Percentiles rank a stretch among this genome's conserved stretches.
Conservation (phyloP, 2,329 filamentous ascomycete genomes). For the Leptodontidium sp. region DNA sequence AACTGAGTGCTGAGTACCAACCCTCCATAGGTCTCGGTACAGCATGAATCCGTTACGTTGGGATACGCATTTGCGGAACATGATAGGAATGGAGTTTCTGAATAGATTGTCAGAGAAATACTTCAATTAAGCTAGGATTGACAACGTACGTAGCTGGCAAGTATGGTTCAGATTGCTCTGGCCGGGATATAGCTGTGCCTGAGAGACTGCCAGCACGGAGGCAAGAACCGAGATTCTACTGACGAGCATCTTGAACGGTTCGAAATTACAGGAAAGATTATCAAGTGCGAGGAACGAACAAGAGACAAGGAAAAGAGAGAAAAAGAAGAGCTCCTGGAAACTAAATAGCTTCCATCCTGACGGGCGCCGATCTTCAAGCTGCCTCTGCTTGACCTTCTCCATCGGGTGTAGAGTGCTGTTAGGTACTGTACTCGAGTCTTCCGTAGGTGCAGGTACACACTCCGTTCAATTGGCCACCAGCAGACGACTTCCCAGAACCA, state of each 20-base stretch:
- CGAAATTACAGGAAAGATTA: background rate
- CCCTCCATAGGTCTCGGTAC: conserved; percentile 70
- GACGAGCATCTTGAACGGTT: conserved; percentile 23
- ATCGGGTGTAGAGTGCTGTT: background rate
- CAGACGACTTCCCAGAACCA: conserved; percentile 10
- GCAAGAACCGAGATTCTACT: conserved; percentile 16
- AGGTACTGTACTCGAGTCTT: background rate
- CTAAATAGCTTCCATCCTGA: conserved; percentile 21
- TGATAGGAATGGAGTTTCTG: conserved; percentile 51
- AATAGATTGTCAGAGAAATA: conserved; percentile 13
- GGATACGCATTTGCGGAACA: conserved; percentile 57
- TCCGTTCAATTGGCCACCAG: conserved; percentile 15
- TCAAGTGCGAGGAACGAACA: background rate
- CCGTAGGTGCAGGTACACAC: conserved; percentile 11
- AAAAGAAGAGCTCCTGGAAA: conserved; percentile 14
- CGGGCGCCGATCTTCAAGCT: background rate
- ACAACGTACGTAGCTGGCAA: conserved; percentile 38
- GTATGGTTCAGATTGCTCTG: conserved; percentile 43
- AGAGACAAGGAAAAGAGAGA: background rate
- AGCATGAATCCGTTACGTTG: conserved; percentile 65
- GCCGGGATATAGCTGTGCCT: conserved; percentile 38
- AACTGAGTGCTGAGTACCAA: conserved; percentile 69
- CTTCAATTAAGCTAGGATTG: background rate
- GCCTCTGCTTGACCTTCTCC: conserved; percentile 8
- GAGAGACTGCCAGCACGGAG: conserved; percentile 19